Percentiles rank a stretch among this genome's conserved stretches.
Evolutionary conservation across 371 early-diverging fungal species (phyloP).

Genomic region (Haplosporangium sp.): DNA sequence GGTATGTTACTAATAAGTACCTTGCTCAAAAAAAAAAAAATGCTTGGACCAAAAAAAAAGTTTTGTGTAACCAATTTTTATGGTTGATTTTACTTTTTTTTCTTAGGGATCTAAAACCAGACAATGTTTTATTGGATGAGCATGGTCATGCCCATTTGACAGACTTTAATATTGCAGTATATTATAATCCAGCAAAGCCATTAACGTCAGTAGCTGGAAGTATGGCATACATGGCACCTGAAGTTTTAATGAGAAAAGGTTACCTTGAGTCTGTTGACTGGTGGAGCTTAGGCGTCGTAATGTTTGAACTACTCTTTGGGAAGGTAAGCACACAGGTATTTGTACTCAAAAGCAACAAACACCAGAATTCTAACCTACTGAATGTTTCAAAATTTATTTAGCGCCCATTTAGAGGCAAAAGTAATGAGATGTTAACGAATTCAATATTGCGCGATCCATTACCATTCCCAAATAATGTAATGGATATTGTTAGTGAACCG

Average conservation of each 20-base stretch:
- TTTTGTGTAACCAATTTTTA: background rate
- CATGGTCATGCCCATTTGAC: constrained; percentile 90
- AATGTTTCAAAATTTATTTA: constrained; percentile 21
- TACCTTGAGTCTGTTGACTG: constrained; percentile 84
- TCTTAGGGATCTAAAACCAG: constrained; percentile 89
- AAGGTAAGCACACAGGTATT: constrained; percentile 56
- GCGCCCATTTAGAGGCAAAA: constrained; percentile 89
- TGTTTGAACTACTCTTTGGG: constrained; percentile 85
- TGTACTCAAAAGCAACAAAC: background rate
- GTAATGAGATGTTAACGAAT: constrained; percentile 79
- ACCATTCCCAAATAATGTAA: constrained; percentile 68
- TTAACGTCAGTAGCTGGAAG: constrained; percentile 81
- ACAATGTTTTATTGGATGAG: constrained; percentile 91
- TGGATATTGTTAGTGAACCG: constrained; percentile 60
- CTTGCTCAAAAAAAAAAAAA: background rate
- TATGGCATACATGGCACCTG: constrained; percentile 87
- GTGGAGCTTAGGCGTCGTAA: constrained; percentile 91
- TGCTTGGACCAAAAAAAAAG: background rate
- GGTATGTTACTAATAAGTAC: constrained; percentile 48
- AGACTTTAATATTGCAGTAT: constrained; percentile 90
- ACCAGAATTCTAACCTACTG: no score
- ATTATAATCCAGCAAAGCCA: constrained; percentile 66
- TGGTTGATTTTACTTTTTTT: background rate
- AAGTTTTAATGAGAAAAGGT: constrained; percentile 77
- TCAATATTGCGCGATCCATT: constrained; percentile 72